Evolutionary conservation across 2,329 filamentous ascomycete genomes (phyloP).

Genomic region (Aspergillus pseudoviridinutans): DNA sequence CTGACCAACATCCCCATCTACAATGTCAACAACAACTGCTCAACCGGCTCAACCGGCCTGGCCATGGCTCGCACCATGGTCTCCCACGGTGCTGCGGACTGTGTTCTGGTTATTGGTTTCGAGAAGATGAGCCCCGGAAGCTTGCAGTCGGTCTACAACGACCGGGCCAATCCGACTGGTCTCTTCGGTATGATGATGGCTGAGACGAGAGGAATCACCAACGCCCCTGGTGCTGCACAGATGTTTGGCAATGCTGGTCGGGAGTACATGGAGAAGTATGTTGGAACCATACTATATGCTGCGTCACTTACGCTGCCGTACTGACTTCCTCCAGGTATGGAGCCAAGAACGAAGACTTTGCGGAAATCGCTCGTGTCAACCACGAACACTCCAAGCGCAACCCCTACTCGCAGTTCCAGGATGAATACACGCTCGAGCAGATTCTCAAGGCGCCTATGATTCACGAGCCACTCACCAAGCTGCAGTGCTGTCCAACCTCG

Average conservation of each 20-base stretch:
- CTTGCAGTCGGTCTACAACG: slow-evolving; percentile 77
- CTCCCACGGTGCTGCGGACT: slow-evolving; percentile 75
- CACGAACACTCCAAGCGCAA: slow-evolving; percentile 88
- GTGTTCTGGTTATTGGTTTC: slow-evolving; percentile 87
- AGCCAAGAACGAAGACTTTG: slow-evolving; percentile 80
- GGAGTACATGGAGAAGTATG: slow-evolving; percentile 91
- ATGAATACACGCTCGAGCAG: slow-evolving; percentile 85
- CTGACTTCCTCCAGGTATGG: slow-evolving; percentile 58
- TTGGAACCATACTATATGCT: slow-evolving; percentile 1
- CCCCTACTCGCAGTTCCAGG: slow-evolving; percentile 96
- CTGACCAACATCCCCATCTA: slow-evolving; percentile 95
- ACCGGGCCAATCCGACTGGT: slow-evolving; percentile 74
- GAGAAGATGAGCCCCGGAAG: slow-evolving; percentile 98
- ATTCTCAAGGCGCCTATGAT: slow-evolving; percentile 73
- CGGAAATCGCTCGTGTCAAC: slow-evolving; percentile 89
- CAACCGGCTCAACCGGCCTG: slow-evolving; percentile 87
- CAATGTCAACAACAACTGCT: slow-evolving; percentile 99
- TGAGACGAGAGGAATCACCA: slow-evolving; percentile 73
- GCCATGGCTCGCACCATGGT: slow-evolving; percentile 79
- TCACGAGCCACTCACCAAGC: slow-evolving; percentile 83
- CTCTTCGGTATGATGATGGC: slow-evolving; percentile 75
- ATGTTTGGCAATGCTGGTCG: slow-evolving; percentile 91
- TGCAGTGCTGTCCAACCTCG: slow-evolving; percentile 97
- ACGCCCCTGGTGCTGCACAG: slow-evolving; percentile 81
- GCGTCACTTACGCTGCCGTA: not conserved